Conservation (phyloP, 1,139 yeast genomes). For the Geotrichum fermentans region DNA sequence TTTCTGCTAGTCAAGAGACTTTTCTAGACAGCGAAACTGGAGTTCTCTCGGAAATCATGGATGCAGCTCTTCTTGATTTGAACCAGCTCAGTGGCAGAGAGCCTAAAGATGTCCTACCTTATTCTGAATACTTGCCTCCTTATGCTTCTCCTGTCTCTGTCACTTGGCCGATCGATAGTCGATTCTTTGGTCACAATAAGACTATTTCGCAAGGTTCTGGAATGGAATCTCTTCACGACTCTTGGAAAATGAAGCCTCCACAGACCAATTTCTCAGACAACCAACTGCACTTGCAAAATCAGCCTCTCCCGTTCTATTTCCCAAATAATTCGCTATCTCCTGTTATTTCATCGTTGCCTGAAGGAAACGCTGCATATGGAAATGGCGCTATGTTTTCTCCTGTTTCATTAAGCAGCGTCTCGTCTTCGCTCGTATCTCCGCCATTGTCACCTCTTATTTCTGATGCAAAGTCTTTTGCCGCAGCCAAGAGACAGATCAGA, state of each 20-base stretch:
- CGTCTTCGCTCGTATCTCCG: not conserved
- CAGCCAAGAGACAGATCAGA: not conserved
- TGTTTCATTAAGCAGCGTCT: too few species aligned
- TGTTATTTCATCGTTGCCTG: not conserved
- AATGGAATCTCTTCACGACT: not conserved
- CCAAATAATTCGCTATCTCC: not conserved
- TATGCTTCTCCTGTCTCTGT: conserved; percentile 5
- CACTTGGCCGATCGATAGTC: conserved; percentile 9
- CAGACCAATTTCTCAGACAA: conserved; percentile 5
- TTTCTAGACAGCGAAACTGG: conserved; percentile 10
- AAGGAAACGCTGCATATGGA: not conserved
- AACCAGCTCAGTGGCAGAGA: conserved; percentile 13
- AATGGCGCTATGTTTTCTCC: not conserved
- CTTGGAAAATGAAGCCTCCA: conserved; percentile 3
- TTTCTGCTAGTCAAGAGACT: not conserved
- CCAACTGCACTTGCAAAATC: not conserved
- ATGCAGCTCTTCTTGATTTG: conserved; percentile 13
- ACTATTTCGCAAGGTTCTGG: not conserved
- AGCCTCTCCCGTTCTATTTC: conserved; percentile 4
- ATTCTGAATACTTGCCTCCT: conserved; percentile 2
- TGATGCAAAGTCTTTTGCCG: not conserved
- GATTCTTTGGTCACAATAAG: conserved; percentile 1
- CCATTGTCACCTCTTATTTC: not conserved
- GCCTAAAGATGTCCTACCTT: not conserved
- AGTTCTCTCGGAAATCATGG: conserved; percentile 16